Evolutionary conservation across 1,284 basidiomycete genomes (phyloP), one percentile per base, ranked within the genome.

Genomic region (Porodaedalea pini): DNA sequence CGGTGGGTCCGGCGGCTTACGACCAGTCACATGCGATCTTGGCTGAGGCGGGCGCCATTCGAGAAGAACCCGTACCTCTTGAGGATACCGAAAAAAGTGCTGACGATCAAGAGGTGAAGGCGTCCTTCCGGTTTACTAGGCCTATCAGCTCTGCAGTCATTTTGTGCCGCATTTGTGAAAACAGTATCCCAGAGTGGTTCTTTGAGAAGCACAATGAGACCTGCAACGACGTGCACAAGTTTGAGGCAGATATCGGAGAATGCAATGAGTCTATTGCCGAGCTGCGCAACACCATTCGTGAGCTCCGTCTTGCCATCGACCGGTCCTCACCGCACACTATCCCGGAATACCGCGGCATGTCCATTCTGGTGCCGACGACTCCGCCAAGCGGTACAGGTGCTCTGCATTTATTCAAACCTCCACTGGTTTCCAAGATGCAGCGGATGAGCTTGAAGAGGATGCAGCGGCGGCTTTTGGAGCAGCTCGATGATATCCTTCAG

Each of bases 201-300:
- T 99, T 99, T 69, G 97, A 98, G 74, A 98, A 98, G 76, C 97
- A 99, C 77, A 98, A 95, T 78, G 97, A 99, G 75, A 99, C 96
- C 8, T 99, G 97, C 70, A 93, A 88, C 66, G 97, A 98, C 73
- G 89, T 94, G 1, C 97, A 99, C 72, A 87, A 94, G 44, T 79
- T 99, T 62, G 97, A 99, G 73, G 94, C 96, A 40, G 94, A 98
- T 73, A 94, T 99, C 61, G 77, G 82, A 29, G 91, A 94, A 67
- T 92, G 89, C 75, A 97, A 99, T 74, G 97, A 99, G 69, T 88
- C 86, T 25, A 88, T 99, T 55, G 74, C 79, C 8, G 97, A 99
- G 68, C 78, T 99, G 53, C 81, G 85, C 57, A 90, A 85, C 66
- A 90, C 91, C 2, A 88, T 94, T 63, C 82, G 85, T 55, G 88